A percentile compares a stretch with the other conserved stretches of the same genome.
Conservation (phyloP, 192 early-diverging fungal species). For the Umbelopsis sp. region DNA sequence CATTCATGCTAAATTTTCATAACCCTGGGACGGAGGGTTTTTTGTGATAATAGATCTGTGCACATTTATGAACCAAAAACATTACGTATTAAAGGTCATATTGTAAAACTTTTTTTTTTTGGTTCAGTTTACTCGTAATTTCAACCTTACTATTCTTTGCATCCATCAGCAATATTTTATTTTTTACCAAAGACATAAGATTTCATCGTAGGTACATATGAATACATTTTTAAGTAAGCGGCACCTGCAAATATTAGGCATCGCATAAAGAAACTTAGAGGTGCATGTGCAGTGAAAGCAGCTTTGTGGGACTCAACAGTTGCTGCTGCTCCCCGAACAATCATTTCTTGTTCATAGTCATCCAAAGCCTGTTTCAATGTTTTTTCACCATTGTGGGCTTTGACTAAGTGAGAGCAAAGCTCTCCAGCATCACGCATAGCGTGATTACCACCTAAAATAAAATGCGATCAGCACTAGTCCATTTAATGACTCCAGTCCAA, state of each 20-base stretch:
- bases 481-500: too few relatives aligned
- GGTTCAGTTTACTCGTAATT: too few relatives aligned
- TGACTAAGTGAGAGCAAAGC: neutral
- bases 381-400: neutral
- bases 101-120: too few relatives aligned
- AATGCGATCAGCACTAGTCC: neutral
- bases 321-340: neutral
- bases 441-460: conserved; percentile 22
- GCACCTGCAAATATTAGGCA: neutral
- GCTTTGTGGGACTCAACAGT: neutral
- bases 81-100: too few relatives aligned
- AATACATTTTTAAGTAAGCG: neutral
- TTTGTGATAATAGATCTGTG: too few relatives aligned
- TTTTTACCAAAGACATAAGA: neutral
- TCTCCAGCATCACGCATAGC: conserved; percentile 24
- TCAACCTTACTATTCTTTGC: too few relatives aligned
- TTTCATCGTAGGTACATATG: neutral
- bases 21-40: too few relatives aligned
- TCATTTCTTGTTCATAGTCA: conserved; percentile 12
- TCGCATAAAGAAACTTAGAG: neutral
- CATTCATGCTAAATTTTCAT: too few relatives aligned
- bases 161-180: neutral
- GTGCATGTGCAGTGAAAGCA: neutral
- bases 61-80: too few relatives aligned
- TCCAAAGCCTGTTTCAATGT: neutral